These are phyloP conservation scores for Pelargonium fulgidum DNA, from an alignment of 441 rosid genomes.

Conservation along the genomic window DNA sequence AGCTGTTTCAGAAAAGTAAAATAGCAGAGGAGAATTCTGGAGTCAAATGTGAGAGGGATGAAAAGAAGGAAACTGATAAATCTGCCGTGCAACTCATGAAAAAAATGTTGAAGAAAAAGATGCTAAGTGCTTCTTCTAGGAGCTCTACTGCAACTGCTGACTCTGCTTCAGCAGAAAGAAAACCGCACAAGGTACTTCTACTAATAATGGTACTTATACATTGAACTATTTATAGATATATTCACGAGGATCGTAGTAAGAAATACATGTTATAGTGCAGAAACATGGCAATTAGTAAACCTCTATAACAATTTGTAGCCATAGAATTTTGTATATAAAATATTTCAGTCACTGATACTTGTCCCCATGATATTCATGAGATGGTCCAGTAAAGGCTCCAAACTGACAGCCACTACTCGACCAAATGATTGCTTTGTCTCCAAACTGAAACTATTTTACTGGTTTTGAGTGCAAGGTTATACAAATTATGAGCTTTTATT, in stretches of 20 bases:
- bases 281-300: background rate
- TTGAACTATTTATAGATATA: conserved; percentile 4
- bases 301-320: background rate
- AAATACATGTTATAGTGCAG: background rate
- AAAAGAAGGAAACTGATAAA: conserved; percentile 58
- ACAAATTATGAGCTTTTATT: conserved; percentile 6
- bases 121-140: conserved; percentile 41
- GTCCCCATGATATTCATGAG: conserved; percentile 2
- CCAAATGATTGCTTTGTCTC: background rate
- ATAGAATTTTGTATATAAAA: conserved; percentile 1
- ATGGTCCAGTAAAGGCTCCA: conserved; percentile 4
- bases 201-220: background rate
- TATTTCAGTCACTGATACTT: background rate
- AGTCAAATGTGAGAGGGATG: conserved; percentile 44
- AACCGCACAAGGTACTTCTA: conserved; percentile 49
- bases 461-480: background rate
- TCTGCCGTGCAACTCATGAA: conserved; percentile 51
- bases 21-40: conserved; percentile 41
- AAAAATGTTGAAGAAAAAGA: conserved; percentile 55
- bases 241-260: background rate
- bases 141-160: conserved; percentile 36
- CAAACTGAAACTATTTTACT: background rate
- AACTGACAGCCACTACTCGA: conserved; percentile 5
- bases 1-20: conserved; percentile 67
- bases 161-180: conserved; percentile 52